These are phyloP conservation scores for Pleurotus tuber-regium DNA, from an alignment of 768 basidiomycete genomes.

Conservation along the genomic window DNA sequence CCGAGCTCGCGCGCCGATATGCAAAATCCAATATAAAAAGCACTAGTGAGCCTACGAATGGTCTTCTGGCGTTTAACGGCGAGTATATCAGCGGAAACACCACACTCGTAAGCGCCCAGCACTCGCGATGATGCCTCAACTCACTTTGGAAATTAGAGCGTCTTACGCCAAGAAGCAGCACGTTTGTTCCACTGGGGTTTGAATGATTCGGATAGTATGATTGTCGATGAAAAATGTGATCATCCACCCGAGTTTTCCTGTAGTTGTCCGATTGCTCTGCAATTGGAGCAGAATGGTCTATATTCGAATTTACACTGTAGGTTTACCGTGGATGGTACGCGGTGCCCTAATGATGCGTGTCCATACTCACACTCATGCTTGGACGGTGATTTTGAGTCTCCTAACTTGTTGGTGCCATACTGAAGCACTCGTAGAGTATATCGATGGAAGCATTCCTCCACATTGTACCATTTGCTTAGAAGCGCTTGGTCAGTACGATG, in stretches of 20 bases:
- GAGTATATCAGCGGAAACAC: slow-evolving; percentile 19
- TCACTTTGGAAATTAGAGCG: slow-evolving; percentile 11
- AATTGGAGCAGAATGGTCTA: slow-evolving; percentile 22
- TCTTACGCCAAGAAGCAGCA: slow-evolving; percentile 18
- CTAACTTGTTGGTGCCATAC: neutral
- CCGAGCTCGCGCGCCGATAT: slow-evolving; percentile 17
- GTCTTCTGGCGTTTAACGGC: slow-evolving; percentile 20
- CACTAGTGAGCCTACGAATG: slow-evolving; percentile 15
- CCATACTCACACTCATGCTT: slow-evolving; percentile 23
- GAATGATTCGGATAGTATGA: slow-evolving; percentile 9
- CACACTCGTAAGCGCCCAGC: slow-evolving; percentile 16
- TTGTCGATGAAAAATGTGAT: slow-evolving; percentile 11
- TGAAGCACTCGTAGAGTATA: slow-evolving; percentile 2
- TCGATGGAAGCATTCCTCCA: slow-evolving; percentile 11
- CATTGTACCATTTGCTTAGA: slow-evolving; percentile 24
- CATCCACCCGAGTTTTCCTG: slow-evolving; percentile 16
- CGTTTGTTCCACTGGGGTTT: slow-evolving; percentile 16
- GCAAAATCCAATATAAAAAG: slow-evolving; percentile 16
- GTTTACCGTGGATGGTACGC: slow-evolving; percentile 19
- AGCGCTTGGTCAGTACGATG: slow-evolving; percentile 18
- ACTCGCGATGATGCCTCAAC: neutral
- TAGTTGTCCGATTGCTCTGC: slow-evolving; percentile 20
- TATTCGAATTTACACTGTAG: slow-evolving; percentile 24
- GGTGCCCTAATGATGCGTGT: slow-evolving; percentile 18
- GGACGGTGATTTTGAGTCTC: slow-evolving; percentile 10